Percentiles rank a stretch among this genome's conserved stretches.
phyloP scores from a whole-genome alignment of 2,329 filamentous ascomycete genomes.

The Curvularia lunata region DNA sequence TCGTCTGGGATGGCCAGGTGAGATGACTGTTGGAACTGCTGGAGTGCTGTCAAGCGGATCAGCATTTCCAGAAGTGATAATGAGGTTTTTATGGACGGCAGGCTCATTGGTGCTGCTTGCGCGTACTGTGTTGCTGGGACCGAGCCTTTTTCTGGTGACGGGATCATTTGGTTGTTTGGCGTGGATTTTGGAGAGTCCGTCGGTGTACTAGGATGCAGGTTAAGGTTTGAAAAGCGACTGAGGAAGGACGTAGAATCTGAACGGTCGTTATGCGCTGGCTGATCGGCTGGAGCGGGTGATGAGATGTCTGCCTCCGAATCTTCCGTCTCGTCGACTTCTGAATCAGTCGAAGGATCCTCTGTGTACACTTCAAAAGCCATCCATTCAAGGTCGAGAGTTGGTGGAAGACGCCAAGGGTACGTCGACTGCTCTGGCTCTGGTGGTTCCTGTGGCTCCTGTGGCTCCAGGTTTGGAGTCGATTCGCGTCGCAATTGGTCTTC shows the following conservation, averaged over 20 bases:
- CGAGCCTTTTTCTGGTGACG: conserved; percentile 33
- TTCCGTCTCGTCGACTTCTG: conserved; percentile 54
- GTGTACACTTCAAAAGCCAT: conserved; percentile 85
- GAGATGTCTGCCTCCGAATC: conserved; percentile 21
- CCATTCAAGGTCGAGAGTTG: conserved; percentile 86
- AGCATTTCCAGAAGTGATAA: conserved; percentile 88
- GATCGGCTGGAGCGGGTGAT: conserved; percentile 24
- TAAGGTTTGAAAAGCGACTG: conserved; percentile 56
- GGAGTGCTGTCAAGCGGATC: conserved; percentile 81
- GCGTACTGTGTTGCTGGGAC: conserved; percentile 14
- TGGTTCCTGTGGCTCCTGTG: neutral
- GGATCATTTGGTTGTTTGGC: conserved; percentile 36
- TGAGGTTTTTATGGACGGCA: conserved; percentile 65
- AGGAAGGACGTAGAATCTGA: conserved; percentile 50
- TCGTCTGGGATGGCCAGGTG: conserved; percentile 92
- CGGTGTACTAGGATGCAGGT: conserved; percentile 45
- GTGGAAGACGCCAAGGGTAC: conserved; percentile 67
- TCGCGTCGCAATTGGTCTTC: conserved; percentile 55
- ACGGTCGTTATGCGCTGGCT: conserved; percentile 33
- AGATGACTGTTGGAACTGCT: conserved; percentile 89
- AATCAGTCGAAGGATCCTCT: conserved; percentile 65
- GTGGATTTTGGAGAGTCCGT: conserved; percentile 19
- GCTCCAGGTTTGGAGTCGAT: conserved; percentile 37
- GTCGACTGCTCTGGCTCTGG: conserved; percentile 21
- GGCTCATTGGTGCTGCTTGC: conserved; percentile 31